Evolutionary conservation across 2,329 filamentous ascomycete species (phyloP), one percentile per base, ranked within the genome.

Genomic region (Pyrenochaeta sp.): DNA sequence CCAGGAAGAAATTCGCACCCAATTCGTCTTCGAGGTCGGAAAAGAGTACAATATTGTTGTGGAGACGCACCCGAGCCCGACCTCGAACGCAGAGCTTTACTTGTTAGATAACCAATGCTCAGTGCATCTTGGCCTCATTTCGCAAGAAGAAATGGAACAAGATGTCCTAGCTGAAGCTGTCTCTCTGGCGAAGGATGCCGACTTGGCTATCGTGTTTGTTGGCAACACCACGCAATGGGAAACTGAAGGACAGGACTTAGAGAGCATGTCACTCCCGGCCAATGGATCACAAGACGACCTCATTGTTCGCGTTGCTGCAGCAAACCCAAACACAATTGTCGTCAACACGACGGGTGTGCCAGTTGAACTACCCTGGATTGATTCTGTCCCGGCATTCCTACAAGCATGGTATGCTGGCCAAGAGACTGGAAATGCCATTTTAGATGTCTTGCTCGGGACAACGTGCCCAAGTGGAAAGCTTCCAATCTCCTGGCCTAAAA

Each of bases 351-450:
- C 80, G 9, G 86, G 86, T 29, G 88, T 87, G 58, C 86, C 86
- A 4, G 73, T 89, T 35, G 86, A 84, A 0, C 84, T 88, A 60
- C 76, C 82, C 5, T 89, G 85, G 86, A 82, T 89, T 59, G 74
- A 79, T 35, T 74, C 77, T 17, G 83, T 85, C 0, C 74, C 81
- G 0, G 84, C 83, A 0, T 76, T 89, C 0, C 71, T 89, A 0
- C 86, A 89, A 60, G 85, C 88, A 63, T 89, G 88, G 72, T 89
- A 88, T 58, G 83, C 83, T 7, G 85, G 83, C 0, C 83, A 87
- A 55, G 73, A 87, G 69, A 84, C 83, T 11, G 84, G 84, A 0
- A 74, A 84, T 48, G 84, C 84, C 1, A 77, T 87, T 2, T 82
- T 83, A 0, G 81, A 86, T 48, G 75, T 87, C 17, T 72, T 87